Base-by-base conservation (phyloP, 208 protist species). In the Acanthamoeba lugdunensis region DNA sequence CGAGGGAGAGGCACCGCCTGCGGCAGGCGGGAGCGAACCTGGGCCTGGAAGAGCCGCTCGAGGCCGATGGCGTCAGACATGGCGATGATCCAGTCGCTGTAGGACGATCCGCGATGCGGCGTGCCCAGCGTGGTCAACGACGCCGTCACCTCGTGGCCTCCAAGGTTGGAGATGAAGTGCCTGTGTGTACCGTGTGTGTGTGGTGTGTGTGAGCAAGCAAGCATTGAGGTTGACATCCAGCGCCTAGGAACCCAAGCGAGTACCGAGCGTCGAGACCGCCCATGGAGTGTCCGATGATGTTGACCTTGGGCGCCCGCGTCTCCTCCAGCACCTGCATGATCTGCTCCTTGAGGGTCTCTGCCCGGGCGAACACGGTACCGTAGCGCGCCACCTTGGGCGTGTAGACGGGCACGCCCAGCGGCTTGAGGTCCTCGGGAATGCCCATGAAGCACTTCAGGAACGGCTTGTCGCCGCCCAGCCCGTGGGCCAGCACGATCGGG, bases 221-320 rank as follows among this genome's bases (percentile, higher is more conserved):
- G 23, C 5, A 2, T 21, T 58, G 14, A 18, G 18, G 54, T 21
- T 21, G 18, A 58, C 14, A 58, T 3, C 4, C 54, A 21, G 52
- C 11, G 8, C 11, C 11, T 56, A 14, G 8, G 52, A 21, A 21
- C 1, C 14, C 54, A 58, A 58, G 14, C 11, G 14, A 71, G 11
- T 73, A 73, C 65, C 71, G 71, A 16, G 71, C 71, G 71, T 79
- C 71, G 21, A 79, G 71, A 23, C 71, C 71, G 71, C 71, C 71
- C 71, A 79, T 79, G 37, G 71, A 79, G 71, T 79, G 71, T 7
- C 71, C 71, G 28, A 79, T 79, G 71, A 79, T 79, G 71, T 79
- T 79, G 33, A 79, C 71, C 37, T 79, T 79, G 8, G 71, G 28
- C 37, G 71, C 71, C 14, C 37, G 13, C 8, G 71, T 79, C 37